Base-by-base conservation (phyloP, 1,284 basidiomycete genomes). In the Neolentinus lepideus region DNA sequence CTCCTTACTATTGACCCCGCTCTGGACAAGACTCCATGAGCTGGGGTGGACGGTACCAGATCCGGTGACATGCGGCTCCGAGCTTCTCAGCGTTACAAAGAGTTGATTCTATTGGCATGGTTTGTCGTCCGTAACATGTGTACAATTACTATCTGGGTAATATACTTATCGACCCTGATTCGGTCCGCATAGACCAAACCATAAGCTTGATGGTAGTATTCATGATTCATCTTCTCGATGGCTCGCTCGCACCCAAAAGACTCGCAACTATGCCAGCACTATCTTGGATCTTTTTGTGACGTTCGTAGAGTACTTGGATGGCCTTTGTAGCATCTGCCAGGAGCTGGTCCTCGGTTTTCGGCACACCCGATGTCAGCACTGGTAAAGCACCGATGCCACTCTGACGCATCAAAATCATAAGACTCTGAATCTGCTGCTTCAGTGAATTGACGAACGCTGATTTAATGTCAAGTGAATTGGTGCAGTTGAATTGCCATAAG, bases 351-450 rank as follows among this genome's bases (percentile, higher is more conserved):
- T 64, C 65, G 27, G 60, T 68, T 8, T 4, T 8, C 66, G 57
- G 53, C 57, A 53, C 12, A 3, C 16, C 58, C 52, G 57, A 62
- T 57, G 65, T 69, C 0, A 75, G 58, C 3, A 78, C 60, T 2
- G 78, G 78, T 19, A 83, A 69, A 1, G 76, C 78, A 1, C 80
- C 80, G 22, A 81, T 73, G 33, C 80, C 83, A 1, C 75, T 76
- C 47, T 76, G 72, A 0, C 72, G 69, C 57, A 83, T 69, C 26
- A 74, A 57, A 11, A 80, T 75, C n/a, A 69, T 65, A 27, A 83
- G 66, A 2, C 68, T 55, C 14, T 71, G 64, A 1, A 83, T 61
- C 10, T 72, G 68, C 60, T 79, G 75, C 57, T 77, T 79, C 26
- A 83, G 67, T 2, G 72, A 66, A 1, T 64, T 66, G 26, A 81